These are phyloP conservation scores for Silene coronaria DNA, from an alignment of 179 eudicot genomes.

Conservation along the genomic window DNA sequence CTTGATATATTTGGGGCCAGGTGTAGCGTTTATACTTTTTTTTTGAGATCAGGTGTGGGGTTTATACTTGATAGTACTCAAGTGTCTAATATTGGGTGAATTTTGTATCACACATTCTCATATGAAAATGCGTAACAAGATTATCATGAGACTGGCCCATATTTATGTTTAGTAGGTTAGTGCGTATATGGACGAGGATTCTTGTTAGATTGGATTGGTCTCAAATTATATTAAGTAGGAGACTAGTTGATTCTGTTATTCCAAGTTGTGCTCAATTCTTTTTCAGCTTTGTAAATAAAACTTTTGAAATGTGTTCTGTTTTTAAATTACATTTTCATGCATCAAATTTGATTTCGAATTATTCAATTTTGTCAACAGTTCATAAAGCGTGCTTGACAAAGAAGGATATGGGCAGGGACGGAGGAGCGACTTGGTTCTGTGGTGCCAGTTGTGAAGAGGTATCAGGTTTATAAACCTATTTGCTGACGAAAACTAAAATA, in stretches of 20 bases:
- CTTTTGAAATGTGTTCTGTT: not conserved
- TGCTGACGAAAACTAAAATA: not conserved
- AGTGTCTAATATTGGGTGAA: not conserved
- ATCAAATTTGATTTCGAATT: constrained; percentile 4
- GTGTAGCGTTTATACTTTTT: too few relatives aligned
- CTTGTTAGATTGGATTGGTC: too few relatives aligned
- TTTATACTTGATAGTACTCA: not conserved
- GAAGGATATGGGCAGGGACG: constrained; percentile 27
- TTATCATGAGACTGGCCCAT: too few relatives aligned
- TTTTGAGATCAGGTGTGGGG: too few relatives aligned
- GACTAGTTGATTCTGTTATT: too few relatives aligned
- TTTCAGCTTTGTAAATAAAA: too few relatives aligned
- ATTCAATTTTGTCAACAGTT: constrained; percentile 44
- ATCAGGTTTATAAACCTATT: constrained; percentile 17
- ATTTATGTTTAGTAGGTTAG: too few relatives aligned
- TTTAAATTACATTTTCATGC: not conserved
- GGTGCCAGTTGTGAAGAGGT: constrained; percentile 77
- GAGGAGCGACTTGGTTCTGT: constrained; percentile 65
- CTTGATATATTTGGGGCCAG: too few relatives aligned
- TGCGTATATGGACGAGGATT: too few relatives aligned
- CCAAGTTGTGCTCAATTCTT: too few relatives aligned
- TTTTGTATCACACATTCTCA: not conserved
- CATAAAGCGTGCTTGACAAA: constrained; percentile 57
- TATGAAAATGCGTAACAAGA: too few relatives aligned
- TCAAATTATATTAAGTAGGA: too few relatives aligned